These are phyloP conservation scores for Themeda triandra DNA, from an alignment of 176 grass and related monocot genomes.

Conservation along the genomic window DNA sequence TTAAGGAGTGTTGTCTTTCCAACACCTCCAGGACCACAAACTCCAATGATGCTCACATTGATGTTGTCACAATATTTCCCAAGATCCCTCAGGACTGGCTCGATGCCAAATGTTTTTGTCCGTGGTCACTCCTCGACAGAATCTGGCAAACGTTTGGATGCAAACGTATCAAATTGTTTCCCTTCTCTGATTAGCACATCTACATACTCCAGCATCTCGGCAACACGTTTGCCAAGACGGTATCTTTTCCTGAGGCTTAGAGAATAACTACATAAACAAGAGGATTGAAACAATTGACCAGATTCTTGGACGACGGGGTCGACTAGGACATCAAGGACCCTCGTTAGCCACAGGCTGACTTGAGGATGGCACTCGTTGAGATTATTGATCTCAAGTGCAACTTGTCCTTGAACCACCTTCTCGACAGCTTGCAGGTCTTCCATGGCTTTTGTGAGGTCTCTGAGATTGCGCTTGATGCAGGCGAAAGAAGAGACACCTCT, in stretches of 20 bases:
- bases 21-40: conserved; percentile 58
- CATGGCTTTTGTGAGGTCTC: neutral
- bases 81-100: conserved; percentile 11
- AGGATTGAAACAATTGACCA: conserved; percentile 20
- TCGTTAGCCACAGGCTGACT: conserved; percentile 28
- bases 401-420: conserved; percentile 15
- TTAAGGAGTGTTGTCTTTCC: conserved; percentile 70
- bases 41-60: conserved; percentile 36
- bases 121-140: neutral
- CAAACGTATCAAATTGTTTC: conserved; percentile 14
- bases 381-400: conserved; percentile 11
- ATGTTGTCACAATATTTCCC: neutral
- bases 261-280: conserved; percentile 14
- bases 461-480: conserved; percentile 23
- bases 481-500: conserved; percentile 23
- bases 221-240: conserved; percentile 25
- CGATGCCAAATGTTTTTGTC: conserved; percentile 39
- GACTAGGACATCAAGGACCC: neutral
- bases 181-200: conserved; percentile 22
- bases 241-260: conserved; percentile 15
- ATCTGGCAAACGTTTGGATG: conserved; percentile 24
- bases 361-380: conserved; percentile 32
- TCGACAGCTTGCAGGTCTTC: conserved; percentile 32
- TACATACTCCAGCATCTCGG: conserved; percentile 17
- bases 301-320: conserved; percentile 4